Base-by-base conservation (phyloP, 768 basidiomycete species). In the Amylocystis lapponica region DNA sequence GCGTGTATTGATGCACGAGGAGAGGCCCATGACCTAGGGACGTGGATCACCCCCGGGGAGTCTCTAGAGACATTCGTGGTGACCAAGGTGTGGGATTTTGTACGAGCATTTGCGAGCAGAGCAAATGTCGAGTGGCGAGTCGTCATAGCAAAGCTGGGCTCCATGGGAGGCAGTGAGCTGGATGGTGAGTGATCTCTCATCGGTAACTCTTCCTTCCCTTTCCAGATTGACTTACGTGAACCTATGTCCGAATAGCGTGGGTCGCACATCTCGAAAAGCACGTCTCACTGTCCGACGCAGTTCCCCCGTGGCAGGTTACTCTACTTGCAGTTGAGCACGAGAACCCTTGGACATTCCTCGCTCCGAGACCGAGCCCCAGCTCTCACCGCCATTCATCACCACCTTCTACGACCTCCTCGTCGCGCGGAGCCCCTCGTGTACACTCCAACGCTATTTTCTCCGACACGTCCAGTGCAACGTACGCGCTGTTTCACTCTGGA, bases 91-190 rank as follows among this genome's bases (percentile, higher is more conserved):
- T 90, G 88, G 87, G 70, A 71, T 12, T 87, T 92, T 60, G 75
- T 72, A 0, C 57, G 74, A 41, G 69, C 73, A 27, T 76, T 85
- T 53, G 78, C 81, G 10, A 71, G 70, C 53, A 76, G 69, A 48
- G 82, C 81, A 10, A 78, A 79, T 55, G 66, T 89, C 17, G 87
- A 92, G 57, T 93, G 90, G 90, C 73, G 83, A 39, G 64, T 92
- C 10, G 79, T 84, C 8, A 68, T 93, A 44, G 66, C 83, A 5
- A 86, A 81, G 55, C 62, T 83, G 3, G 89, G 89, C 0, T 45
- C 63, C 9, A 78, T 91, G 68, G 59, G 63, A 1, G 62, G 69
- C 37, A 55, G 57, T 5, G 90, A 93, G 56, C 58, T 88, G 17
- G 69, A 80, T 51, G 82, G 89, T 88, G 51, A 46, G 79, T 64